A percentile compares a stretch with the other conserved stretches of the same genome.
phyloP scores from a whole-genome alignment of 352 stramenopile species.

The Labyrinthula sp. region DNA sequence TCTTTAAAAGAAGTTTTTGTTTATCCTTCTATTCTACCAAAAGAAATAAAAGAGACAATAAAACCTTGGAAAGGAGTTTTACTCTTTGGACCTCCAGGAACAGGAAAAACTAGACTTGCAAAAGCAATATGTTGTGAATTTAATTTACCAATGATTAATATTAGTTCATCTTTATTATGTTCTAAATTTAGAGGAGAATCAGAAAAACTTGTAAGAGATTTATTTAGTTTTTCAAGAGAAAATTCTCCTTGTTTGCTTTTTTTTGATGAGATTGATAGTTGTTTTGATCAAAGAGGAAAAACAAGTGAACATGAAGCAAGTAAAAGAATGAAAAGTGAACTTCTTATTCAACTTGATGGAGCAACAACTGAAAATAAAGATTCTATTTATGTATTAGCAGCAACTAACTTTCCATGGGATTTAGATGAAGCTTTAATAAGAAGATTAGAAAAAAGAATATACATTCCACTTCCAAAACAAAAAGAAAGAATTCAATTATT shows the following conservation, averaged over 20 bases:
- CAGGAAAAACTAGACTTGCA: conserved; percentile 91
- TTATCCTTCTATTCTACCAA: too few species aligned
- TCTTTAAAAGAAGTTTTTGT: too few species aligned
- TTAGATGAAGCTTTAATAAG: conserved; percentile 78
- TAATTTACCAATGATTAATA: conserved; percentile 92
- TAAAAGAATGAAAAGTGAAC: conserved; percentile 78
- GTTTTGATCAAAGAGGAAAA: conserved; percentile 5
- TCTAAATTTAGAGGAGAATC: conserved; percentile 64
- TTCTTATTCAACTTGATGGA: conserved; percentile 91
- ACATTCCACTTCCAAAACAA: conserved; percentile 48
- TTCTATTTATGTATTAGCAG: conserved; percentile 62
- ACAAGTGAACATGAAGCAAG: conserved; percentile 37
- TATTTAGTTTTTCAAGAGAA: conserved; percentile 94
- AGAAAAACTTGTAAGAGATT: conserved; percentile 81
- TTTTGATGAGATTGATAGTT: conserved; percentile 89
- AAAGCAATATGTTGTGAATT: conserved; percentile 78
- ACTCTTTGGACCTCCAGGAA: conserved; percentile 63
- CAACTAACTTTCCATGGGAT: conserved; percentile 87
- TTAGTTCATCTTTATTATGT: conserved; percentile 62
- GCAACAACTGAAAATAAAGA: conserved; percentile 40
- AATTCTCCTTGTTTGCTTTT: conserved; percentile 91
- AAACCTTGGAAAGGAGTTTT: conserved; percentile 65
- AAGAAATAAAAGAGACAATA: too few species aligned
- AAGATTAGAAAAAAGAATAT: conserved; percentile 82
- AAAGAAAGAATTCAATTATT: conserved; percentile 33